Percentiles rank a stretch among this genome's conserved stretches.
Evolutionary conservation across 129 eudicot species (phyloP).

Genomic region (Silybum marianum): DNA sequence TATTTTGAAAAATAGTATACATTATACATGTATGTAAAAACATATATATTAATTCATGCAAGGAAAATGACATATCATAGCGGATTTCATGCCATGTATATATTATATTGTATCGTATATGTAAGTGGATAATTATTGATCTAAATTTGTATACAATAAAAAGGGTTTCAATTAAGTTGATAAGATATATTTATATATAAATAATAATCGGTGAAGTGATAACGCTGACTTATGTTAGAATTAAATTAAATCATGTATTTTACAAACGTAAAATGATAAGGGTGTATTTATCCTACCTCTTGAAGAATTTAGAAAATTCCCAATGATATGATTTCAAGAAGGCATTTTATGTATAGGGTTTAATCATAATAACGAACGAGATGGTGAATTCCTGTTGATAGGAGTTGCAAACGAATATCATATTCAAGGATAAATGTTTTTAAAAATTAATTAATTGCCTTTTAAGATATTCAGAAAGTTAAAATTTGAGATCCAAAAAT

Average conservation of each 20-base stretch:
- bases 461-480: no score
- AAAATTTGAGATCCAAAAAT: background rate
- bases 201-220: background rate
- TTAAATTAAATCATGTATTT: no score
- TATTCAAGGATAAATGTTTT: background rate
- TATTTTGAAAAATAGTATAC: no score
- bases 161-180: background rate
- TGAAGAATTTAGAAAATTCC: background rate
- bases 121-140: background rate
- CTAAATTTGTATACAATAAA: background rate
- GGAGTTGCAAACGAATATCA: background rate
- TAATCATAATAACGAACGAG: no score
- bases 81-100: background rate
- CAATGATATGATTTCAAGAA: background rate
- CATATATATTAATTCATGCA: no score
- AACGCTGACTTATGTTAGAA: no score
- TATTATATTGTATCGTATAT: background rate
- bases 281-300: no score
- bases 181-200: no score
- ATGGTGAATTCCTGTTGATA: no score
- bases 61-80: background rate
- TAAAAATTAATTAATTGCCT: background rate
- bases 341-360: no score
- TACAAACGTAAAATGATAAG: no score
- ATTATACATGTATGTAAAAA: no score